Percentiles rank a stretch among this genome's conserved stretches.
These are phyloP conservation scores for Passalora sequoiae DNA, from an alignment of 2,329 filamentous ascomycete genomes.

Conservation along the genomic window DNA sequence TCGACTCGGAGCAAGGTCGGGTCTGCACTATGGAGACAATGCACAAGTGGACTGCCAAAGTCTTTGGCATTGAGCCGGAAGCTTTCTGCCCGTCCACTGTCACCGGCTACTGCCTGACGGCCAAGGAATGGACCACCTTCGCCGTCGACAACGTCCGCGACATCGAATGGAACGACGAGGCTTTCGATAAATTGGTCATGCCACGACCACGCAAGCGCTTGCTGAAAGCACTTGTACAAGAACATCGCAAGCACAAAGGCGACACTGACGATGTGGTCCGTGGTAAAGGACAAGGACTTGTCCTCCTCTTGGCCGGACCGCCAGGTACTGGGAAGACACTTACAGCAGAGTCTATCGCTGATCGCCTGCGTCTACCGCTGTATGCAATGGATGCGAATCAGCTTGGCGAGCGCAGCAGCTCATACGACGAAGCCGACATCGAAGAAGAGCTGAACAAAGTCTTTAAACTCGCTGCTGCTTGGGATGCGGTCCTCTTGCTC, in stretches of 20 bases:
- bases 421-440: constrained; percentile 23
- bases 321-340: constrained; percentile 53
- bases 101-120: constrained; percentile 1
- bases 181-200: constrained; percentile 48
- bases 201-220: constrained; percentile 45
- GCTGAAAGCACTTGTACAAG: constrained; percentile 40
- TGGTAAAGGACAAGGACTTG: constrained; percentile 49
- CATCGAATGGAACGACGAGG: constrained; percentile 43
- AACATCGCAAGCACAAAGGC: constrained; percentile 37
- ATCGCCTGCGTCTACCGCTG: constrained; percentile 39
- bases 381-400: constrained; percentile 4
- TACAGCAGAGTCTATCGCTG: constrained; percentile 48
- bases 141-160: background rate
- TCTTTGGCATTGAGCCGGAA: constrained; percentile 2
- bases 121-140: background rate
- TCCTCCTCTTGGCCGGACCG: constrained; percentile 44
- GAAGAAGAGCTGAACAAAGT: constrained; percentile 44
- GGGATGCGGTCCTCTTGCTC: constrained; percentile 50
- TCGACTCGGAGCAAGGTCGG: background rate
- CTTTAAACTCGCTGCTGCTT: constrained; percentile 44
- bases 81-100: constrained; percentile 1
- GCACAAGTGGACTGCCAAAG: background rate
- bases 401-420: constrained; percentile 16
- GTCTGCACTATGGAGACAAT: no score
- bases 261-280: constrained; percentile 48